These are phyloP conservation scores for Agrostemma githago DNA, from an alignment of 148 eudicot species.

Conservation along the genomic window DNA sequence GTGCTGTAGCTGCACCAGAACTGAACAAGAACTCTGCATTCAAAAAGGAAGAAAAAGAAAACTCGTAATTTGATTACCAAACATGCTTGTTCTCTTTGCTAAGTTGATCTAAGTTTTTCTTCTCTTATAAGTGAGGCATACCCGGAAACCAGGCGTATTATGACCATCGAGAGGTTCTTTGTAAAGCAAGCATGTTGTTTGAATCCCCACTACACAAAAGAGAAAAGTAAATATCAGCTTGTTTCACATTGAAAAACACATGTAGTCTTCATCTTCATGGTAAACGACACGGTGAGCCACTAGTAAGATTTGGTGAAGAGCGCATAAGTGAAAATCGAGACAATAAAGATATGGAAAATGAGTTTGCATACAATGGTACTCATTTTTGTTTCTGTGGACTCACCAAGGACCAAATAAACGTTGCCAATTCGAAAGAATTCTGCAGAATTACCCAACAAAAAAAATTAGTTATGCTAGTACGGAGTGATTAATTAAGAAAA, in stretches of 20 bases:
- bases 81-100: not conserved
- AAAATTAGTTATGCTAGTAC: not conserved
- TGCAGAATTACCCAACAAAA: conserved; percentile 36
- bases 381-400: conserved; percentile 20
- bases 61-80: not conserved
- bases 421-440: conserved; percentile 98
- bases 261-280: not conserved
- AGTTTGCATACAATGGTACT: not conserved
- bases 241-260: not conserved
- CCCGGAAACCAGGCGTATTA: conserved; percentile 73
- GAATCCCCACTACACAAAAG: conserved; percentile 74
- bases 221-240: conserved; percentile 12
- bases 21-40: conserved; percentile 82
- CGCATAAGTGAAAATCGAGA: not conserved
- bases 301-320: no score
- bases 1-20: conserved; percentile 99
- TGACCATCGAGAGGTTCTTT: conserved; percentile 83
- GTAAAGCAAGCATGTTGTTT: conserved; percentile 78
- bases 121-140: conserved; percentile 26
- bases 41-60: conserved; percentile 11
- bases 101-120: no score
- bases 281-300: not conserved
- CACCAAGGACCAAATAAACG: conserved; percentile 93
- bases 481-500: not conserved
- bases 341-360: not conserved